These are phyloP conservation scores for Gossypium sturtianum DNA, from an alignment of 345 rosid species.

Conservation along the genomic window DNA sequence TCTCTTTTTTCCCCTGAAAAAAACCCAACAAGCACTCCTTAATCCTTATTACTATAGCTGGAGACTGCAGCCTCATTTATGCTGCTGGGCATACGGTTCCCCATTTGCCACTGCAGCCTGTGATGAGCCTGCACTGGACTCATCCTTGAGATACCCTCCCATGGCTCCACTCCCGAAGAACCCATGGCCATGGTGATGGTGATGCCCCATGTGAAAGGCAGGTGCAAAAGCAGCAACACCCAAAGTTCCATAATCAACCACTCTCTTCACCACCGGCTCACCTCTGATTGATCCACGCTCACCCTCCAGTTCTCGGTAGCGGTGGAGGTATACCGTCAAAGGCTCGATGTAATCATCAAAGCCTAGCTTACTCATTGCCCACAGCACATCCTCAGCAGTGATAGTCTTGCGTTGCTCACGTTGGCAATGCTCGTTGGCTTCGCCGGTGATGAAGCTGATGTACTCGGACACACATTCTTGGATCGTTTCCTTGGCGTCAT, in stretches of 20 bases:
- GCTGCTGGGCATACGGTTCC: slow-evolving; percentile 9
- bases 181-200: slow-evolving; percentile 26
- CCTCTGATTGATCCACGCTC: slow-evolving; percentile 54
- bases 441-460: slow-evolving; percentile 97
- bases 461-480: slow-evolving; percentile 96
- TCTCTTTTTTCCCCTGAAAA: background rate
- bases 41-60: background rate
- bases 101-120: slow-evolving; percentile 15
- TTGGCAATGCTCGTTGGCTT: slow-evolving; percentile 95
- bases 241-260: slow-evolving; percentile 31
- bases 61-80: background rate
- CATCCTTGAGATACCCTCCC: slow-evolving; percentile 35
- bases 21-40: background rate
- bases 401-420: slow-evolving; percentile 94
- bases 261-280: slow-evolving; percentile 54
- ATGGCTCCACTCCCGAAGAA: slow-evolving; percentile 25
- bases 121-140: slow-evolving; percentile 8
- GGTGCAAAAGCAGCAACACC: slow-evolving; percentile 34
- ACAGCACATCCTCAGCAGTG: slow-evolving; percentile 84
- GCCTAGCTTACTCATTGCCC: slow-evolving; percentile 94
- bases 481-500: slow-evolving; percentile 90
- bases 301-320: slow-evolving; percentile 71
- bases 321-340: slow-evolving; percentile 59
- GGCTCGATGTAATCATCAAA: slow-evolving; percentile 91
- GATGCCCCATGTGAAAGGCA: slow-evolving; percentile 39